A percentile compares a stretch with the other conserved stretches of the same genome.
phyloP scores from a whole-genome alignment of 2,329 filamentous ascomycete genomes.

The Sclerotinia nivalis region DNA sequence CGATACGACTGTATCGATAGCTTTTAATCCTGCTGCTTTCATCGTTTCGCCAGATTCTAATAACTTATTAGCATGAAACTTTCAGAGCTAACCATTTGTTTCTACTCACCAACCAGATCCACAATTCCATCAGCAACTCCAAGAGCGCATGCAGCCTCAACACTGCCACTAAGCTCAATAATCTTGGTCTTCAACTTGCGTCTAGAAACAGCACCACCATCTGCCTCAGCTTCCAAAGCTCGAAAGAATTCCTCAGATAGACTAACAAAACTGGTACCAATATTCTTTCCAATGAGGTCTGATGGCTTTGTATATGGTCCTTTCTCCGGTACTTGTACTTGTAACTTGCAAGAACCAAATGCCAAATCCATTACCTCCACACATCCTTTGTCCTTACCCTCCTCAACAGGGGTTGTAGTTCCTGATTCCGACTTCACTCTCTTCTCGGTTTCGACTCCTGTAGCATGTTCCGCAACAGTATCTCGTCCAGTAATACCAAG shows the following conservation, averaged over 20 bases:
- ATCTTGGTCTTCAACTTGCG: slow-evolving; percentile 79
- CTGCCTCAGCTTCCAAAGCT: slow-evolving; percentile 62
- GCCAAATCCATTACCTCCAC: slow-evolving; percentile 87
- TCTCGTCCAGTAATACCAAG: slow-evolving; percentile 93
- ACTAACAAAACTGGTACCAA: slow-evolving; percentile 92
- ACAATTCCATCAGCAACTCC: slow-evolving; percentile 97
- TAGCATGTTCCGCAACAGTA: slow-evolving; percentile 88
- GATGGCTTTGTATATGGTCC: slow-evolving; percentile 68
- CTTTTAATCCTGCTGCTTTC: slow-evolving; percentile 89
- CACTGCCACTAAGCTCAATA: slow-evolving; percentile 92
- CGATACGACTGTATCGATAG: slow-evolving; percentile 90
- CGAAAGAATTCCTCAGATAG: slow-evolving; percentile 83
- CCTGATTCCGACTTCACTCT: slow-evolving; percentile 52
- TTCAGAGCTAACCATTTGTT: not conserved
- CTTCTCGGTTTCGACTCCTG: slow-evolving; percentile 53
- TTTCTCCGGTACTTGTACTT: slow-evolving; percentile 94
- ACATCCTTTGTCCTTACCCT: slow-evolving; percentile 51
- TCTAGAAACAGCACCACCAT: slow-evolving; percentile 42
- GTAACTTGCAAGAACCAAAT: slow-evolving; percentile 88
- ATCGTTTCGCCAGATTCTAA: slow-evolving; percentile 97
- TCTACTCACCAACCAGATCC: slow-evolving; percentile 82
- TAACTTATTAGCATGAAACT: slow-evolving; percentile 28
- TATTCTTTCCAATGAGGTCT: slow-evolving; percentile 86
- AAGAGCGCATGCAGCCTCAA: slow-evolving; percentile 93
- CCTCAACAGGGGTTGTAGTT: slow-evolving; percentile 46